Conservation (phyloP, 208 protist species). For the Acanthamoeba sp. region DNA sequence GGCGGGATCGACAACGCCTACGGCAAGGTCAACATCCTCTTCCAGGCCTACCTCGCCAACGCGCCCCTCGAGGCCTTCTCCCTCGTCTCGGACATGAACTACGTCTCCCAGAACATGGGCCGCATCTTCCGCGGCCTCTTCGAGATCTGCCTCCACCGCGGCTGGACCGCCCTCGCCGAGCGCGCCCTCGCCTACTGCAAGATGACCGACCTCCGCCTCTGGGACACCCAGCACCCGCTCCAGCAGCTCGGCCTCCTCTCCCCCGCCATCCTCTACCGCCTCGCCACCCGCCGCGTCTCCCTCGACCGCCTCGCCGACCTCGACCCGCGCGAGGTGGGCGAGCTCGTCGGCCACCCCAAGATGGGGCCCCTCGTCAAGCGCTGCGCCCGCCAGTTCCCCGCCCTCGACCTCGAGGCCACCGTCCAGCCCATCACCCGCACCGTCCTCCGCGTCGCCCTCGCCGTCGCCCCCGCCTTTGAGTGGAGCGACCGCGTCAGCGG, state of each 20-base stretch:
- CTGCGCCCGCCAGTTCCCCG: slow-evolving; percentile 94
- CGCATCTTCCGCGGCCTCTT: slow-evolving; percentile 97
- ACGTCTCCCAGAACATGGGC: slow-evolving; percentile 95
- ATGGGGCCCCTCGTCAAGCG: slow-evolving; percentile 91
- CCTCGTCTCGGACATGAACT: slow-evolving; percentile 95
- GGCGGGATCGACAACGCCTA: slow-evolving; percentile 88
- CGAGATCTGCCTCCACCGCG: slow-evolving; percentile 96
- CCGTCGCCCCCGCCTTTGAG: slow-evolving; percentile 93
- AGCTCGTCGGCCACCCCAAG: slow-evolving; percentile 77
- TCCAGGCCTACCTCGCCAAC: slow-evolving; percentile 97
- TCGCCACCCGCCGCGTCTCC: slow-evolving; percentile 70
- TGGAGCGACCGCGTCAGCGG: slow-evolving; percentile 97
- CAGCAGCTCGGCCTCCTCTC: slow-evolving; percentile 80
- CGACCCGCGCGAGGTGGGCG: slow-evolving; percentile 83
- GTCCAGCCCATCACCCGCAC: slow-evolving; percentile 98
- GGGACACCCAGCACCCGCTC: slow-evolving; percentile 89
- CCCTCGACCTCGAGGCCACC: slow-evolving; percentile 91
- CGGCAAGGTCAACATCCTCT: slow-evolving; percentile 95
- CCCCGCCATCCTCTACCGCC: slow-evolving; percentile 68
- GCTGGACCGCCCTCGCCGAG: slow-evolving; percentile 78
- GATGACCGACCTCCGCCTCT: slow-evolving; percentile 95
- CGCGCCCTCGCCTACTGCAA: slow-evolving; percentile 84
- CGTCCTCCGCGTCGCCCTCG: slow-evolving; percentile 93
- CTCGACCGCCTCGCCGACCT: slow-evolving; percentile 88
- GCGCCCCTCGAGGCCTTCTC: slow-evolving; percentile 90